Evolutionary conservation across 2,329 filamentous ascomycete genomes (phyloP).

Genomic region (Nectriaceae sp.): DNA sequence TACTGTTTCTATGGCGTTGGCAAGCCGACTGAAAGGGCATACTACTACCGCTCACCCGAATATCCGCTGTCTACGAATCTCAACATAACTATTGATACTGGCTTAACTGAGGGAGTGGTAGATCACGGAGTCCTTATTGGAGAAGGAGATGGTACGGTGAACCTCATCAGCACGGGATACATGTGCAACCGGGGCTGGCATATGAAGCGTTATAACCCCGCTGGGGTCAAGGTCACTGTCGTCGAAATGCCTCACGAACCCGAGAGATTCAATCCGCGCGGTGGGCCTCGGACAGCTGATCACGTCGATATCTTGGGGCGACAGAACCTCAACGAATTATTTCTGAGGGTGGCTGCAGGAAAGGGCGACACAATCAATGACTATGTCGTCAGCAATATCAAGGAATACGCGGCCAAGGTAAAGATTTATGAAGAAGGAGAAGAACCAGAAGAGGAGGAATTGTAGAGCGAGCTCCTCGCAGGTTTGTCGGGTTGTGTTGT

Average conservation of each 20-base stretch:
- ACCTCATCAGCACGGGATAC: conserved; percentile 86
- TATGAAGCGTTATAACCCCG: conserved; percentile 91
- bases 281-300: conserved; percentile 73
- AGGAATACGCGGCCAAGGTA: conserved; percentile 79
- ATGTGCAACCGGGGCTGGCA: conserved; percentile 98
- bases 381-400: conserved; percentile 78
- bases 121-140: conserved; percentile 95
- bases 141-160: conserved; percentile 95
- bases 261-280: conserved; percentile 83
- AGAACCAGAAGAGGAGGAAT: conserved; percentile 13
- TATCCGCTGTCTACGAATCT: conserved; percentile 64
- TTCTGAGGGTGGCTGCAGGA: conserved; percentile 83
- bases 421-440: conserved; percentile 71
- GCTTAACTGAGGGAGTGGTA: conserved; percentile 57
- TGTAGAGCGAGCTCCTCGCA: conserved; percentile 17
- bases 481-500: conserved; percentile 6
- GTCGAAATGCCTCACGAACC: conserved; percentile 98
- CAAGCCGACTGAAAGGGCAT: conserved; percentile 89
- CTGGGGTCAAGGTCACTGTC: conserved; percentile 76
- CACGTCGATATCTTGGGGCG: conserved; percentile 96
- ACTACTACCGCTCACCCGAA: conserved; percentile 80
- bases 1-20: conserved; percentile 97
- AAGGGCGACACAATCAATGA: conserved; percentile 78
- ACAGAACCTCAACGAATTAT: conserved; percentile 85
- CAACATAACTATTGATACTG: conserved; percentile 74